Evolutionary conservation across 345 rosid genomes (phyloP), one percentile per base, ranked within the genome.

Genomic region (Sisymbrium irio): DNA sequence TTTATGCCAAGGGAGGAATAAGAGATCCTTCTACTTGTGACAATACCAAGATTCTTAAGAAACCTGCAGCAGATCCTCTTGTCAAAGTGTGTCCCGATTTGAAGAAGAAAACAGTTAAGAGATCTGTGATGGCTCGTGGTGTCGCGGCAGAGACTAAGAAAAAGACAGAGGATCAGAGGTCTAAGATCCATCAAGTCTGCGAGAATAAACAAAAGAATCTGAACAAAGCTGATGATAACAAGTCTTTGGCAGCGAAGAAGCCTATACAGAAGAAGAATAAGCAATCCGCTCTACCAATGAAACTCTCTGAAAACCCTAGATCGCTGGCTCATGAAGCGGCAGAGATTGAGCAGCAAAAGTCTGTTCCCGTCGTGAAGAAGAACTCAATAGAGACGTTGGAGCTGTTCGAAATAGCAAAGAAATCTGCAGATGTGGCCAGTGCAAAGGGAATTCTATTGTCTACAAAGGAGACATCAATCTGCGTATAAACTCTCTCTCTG

Each of bases 351-450:
- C 25, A 50, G n/a, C n/a, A 50, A 50, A 5, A 50, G n/a, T 50
- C 14, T 50, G 35, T 6, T 51, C 33, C 57, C 22, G 47, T 25
- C 15, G 30, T 36, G 60, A 37, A 15, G 71, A 66, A 66, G 61
- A 67, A 67, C 15, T 5, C 19, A 2, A n/a, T 7, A 8, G 71
- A 67, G 61, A 67, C 17, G 33, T 10, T 67, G 33, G 60, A 66
- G 36, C 22, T 66, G 2, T 66, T 66, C 2, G 59, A 66, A 8
- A 14, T 65, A 35, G 71, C 71, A 0, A 53, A 66, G 25, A 37
- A 66, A 37, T 50, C 71, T 2, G 71, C 71, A 12, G 71, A 66
- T 20, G 59, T 9, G 47, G 60, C 71, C 0, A 66, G 15, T 7
- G 22, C 60, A 3, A 66, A 50, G 47, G 71, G 71, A 8, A 30